Percentiles rank a stretch among this genome's conserved stretches.
These are phyloP conservation scores for Martiniozyma asiatica DNA, from an alignment of 1,139 yeast species.

Conservation along the genomic window DNA sequence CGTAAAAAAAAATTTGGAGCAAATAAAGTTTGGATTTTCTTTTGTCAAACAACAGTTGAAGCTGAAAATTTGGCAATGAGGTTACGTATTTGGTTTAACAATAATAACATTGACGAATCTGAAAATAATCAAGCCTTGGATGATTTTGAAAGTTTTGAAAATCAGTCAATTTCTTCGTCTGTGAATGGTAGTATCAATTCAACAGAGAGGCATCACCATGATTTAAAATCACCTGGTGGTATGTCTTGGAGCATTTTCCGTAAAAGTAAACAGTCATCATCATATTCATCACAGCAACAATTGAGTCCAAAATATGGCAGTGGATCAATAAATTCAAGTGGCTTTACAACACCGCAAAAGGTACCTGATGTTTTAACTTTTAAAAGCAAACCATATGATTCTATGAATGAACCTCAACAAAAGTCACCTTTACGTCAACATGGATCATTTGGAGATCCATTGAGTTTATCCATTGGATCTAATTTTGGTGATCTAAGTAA, in stretches of 20 bases:
- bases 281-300: conserved; percentile 3
- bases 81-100: conserved; percentile 19
- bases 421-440: too few species aligned
- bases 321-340: conserved; percentile 3
- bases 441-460: too few species aligned
- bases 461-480: conserved; percentile 9
- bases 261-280: too few species aligned
- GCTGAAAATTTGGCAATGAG: conserved; percentile 64
- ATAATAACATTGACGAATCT: neutral
- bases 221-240: too few species aligned
- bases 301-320: neutral
- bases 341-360: conserved; percentile 6
- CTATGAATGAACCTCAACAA: too few species aligned
- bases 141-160: conserved; percentile 4
- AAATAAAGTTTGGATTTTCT: conserved; percentile 40
- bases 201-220: too few species aligned
- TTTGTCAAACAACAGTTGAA: conserved; percentile 74
- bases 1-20: conserved; percentile 17
- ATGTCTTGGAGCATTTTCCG: too few species aligned
- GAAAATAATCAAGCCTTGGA: neutral
- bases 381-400: conserved; percentile 22
- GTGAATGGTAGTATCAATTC: neutral
- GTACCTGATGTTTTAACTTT: conserved; percentile 18
- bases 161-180: conserved; percentile 6
- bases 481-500: neutral